These are phyloP conservation scores for Circinella umbellata DNA, from an alignment of 371 early-diverging fungal genomes.

Conservation along the genomic window DNA sequence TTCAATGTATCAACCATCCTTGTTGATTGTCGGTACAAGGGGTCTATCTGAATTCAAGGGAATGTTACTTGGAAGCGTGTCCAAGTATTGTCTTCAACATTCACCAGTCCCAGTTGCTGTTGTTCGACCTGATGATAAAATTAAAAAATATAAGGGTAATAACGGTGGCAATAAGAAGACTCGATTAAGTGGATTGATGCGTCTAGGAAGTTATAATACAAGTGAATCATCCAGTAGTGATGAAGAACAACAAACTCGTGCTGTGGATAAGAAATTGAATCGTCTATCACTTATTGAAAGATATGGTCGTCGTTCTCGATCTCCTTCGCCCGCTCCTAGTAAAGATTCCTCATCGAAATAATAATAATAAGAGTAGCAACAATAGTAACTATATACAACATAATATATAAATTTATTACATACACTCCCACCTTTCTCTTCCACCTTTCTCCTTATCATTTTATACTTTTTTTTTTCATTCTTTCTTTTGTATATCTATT, in stretches of 20 bases:
- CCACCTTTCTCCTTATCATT: too few relatives aligned
- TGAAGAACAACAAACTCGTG: slow-evolving; percentile 10
- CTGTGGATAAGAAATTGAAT: slow-evolving; percentile 34
- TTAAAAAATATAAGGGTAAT: slow-evolving; percentile 50
- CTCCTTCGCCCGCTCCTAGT: slow-evolving; percentile 37
- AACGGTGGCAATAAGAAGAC: slow-evolving; percentile 26
- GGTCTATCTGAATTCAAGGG: slow-evolving; percentile 64
- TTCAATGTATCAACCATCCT: slow-evolving; percentile 59
- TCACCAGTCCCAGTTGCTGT: slow-evolving; percentile 64
- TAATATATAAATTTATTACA: neutral
- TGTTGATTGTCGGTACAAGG: slow-evolving; percentile 63
- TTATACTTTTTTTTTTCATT: too few relatives aligned
- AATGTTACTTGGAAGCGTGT: slow-evolving; percentile 59
- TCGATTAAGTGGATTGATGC: slow-evolving; percentile 50
- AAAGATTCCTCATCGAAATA: slow-evolving; percentile 11
- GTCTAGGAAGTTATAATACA: slow-evolving; percentile 31
- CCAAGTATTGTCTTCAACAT: slow-evolving; percentile 65
- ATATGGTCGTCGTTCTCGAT: slow-evolving; percentile 40
- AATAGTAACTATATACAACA: neutral
- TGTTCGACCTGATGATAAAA: slow-evolving; percentile 58
- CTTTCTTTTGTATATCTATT: too few relatives aligned
- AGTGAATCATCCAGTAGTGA: slow-evolving; percentile 32
- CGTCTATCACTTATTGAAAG: slow-evolving; percentile 36
- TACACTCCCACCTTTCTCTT: too few relatives aligned
- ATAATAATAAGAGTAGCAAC: neutral